Evolutionary conservation across 768 basidiomycete species (phyloP).

Genomic region (Coprinellus aureogranulatus): DNA sequence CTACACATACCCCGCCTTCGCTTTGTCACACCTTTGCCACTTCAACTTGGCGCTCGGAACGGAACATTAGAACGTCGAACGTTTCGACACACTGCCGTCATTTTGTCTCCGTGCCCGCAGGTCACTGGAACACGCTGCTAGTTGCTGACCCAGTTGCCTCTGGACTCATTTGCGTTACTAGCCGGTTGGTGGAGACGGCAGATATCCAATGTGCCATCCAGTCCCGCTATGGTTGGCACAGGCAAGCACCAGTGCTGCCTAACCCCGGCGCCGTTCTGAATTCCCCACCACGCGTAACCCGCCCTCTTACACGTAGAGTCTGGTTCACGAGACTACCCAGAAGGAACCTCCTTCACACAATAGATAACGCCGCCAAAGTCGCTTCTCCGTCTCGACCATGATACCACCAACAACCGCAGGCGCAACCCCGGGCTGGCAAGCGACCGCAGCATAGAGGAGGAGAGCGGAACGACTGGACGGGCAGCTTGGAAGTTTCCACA

Average conservation of each 20-base stretch:
- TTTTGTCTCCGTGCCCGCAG: no score
- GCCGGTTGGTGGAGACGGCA: no score
- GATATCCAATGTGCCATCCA: constrained; percentile 76
- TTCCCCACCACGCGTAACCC: constrained; percentile 81
- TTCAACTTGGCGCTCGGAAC: no score
- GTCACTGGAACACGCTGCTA: no score
- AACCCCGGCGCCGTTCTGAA: constrained; percentile 83
- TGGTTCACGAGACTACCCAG: no score
- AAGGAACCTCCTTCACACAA: constrained; percentile 85
- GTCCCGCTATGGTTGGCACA: constrained; percentile 82
- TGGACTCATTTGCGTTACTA: no score
- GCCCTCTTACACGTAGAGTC: no score
- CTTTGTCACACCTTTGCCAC: no score
- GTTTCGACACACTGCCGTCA: no score
- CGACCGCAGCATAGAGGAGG: constrained; percentile 59
- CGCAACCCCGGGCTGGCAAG: constrained; percentile 70
- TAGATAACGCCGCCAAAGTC: constrained; percentile 87
- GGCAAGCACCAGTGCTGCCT: constrained; percentile 64
- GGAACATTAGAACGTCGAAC: no score
- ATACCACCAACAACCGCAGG: constrained; percentile 84
- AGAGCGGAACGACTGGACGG: constrained; percentile 71
- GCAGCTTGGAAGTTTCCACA: constrained; percentile 32
- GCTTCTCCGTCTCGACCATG: constrained; percentile 73
- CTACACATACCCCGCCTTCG: no score
- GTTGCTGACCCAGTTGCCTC: no score